These are phyloP conservation scores for Annulohypoxylon truncatum DNA, from an alignment of 2,329 filamentous ascomycete species.

Conservation along the genomic window DNA sequence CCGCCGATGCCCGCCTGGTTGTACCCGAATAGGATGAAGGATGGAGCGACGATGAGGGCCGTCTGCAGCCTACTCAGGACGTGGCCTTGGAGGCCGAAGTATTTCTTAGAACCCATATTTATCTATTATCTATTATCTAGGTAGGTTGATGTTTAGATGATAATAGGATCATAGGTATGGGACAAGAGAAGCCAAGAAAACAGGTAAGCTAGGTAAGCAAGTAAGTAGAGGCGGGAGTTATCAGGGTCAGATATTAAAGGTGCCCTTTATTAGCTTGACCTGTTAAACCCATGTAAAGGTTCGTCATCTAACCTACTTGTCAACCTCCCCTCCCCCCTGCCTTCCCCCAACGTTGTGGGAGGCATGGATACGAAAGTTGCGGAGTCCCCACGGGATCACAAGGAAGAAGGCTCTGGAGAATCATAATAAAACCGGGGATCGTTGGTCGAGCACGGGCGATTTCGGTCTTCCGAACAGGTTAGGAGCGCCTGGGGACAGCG, in stretches of 20 bases:
- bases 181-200: neutral
- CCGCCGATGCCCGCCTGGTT: slow-evolving; percentile 56
- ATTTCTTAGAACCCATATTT: slow-evolving; percentile 26
- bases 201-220: neutral
- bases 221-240: neutral
- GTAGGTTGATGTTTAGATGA: neutral
- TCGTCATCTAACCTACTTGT: slow-evolving; percentile 1
- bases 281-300: neutral
- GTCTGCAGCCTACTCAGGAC: slow-evolving; percentile 54
- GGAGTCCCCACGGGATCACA: slow-evolving; percentile 35
- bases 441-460: slow-evolving; percentile 2
- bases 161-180: slow-evolving; percentile 19
- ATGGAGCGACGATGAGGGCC: slow-evolving; percentile 56
- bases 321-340: too few relatives aligned
- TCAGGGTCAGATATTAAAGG: neutral
- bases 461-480: slow-evolving; percentile 14
- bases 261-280: neutral
- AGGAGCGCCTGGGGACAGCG: neutral
- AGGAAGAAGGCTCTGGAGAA: neutral
- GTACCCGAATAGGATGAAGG: slow-evolving; percentile 58
- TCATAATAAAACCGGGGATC: slow-evolving; percentile 6
- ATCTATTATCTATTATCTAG: neutral
- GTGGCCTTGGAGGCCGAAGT: slow-evolving; percentile 53
- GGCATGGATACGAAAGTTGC: slow-evolving; percentile 13
- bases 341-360: neutral